phyloP scores from a whole-genome alignment of 2,329 filamentous ascomycete genomes.

The Cercospora sesami region DNA sequence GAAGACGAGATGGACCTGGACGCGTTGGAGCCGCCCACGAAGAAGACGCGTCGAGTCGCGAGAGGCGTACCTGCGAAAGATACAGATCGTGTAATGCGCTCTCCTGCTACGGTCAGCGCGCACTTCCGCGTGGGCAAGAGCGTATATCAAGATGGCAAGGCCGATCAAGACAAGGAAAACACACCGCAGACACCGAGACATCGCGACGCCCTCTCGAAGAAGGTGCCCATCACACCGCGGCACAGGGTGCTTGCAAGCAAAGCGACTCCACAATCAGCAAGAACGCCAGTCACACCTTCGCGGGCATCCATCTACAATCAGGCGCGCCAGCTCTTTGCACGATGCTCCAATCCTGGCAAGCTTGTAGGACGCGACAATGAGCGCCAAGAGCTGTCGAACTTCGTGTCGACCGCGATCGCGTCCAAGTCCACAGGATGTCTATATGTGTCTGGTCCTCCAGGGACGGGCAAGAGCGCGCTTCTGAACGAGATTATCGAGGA shows the following conservation, averaged over 20 bases:
- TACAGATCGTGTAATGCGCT: constrained; percentile 46
- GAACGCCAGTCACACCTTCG: constrained; percentile 70
- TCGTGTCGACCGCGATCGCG: constrained; percentile 65
- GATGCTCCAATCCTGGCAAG: constrained; percentile 71
- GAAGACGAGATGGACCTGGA: constrained; percentile 44
- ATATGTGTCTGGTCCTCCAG: constrained; percentile 93
- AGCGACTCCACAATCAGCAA: constrained; percentile 75
- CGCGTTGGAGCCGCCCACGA: constrained; percentile 36
- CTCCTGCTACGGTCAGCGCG: constrained; percentile 50
- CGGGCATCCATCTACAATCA: constrained; percentile 76
- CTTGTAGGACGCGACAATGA: constrained; percentile 76
- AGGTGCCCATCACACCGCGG: constrained; percentile 73
- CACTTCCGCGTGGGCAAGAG: constrained; percentile 45
- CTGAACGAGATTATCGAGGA: constrained; percentile 74
- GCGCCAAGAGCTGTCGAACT: constrained; percentile 64
- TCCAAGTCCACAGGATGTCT: constrained; percentile 72
- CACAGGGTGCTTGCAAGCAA: constrained; percentile 79
- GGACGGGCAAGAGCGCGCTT: constrained; percentile 95
- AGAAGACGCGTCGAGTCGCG: constrained; percentile 39
- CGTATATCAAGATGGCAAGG: constrained; percentile 43
- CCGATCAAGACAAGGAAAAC: constrained; percentile 28
- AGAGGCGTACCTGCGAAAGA: constrained; percentile 52
- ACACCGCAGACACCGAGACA: constrained; percentile 73
- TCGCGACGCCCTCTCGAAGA: constrained; percentile 71
- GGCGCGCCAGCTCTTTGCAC: constrained; percentile 82